Conservation (phyloP, 345 rosid genomes). For the Eucalyptus erythrocorys region DNA sequence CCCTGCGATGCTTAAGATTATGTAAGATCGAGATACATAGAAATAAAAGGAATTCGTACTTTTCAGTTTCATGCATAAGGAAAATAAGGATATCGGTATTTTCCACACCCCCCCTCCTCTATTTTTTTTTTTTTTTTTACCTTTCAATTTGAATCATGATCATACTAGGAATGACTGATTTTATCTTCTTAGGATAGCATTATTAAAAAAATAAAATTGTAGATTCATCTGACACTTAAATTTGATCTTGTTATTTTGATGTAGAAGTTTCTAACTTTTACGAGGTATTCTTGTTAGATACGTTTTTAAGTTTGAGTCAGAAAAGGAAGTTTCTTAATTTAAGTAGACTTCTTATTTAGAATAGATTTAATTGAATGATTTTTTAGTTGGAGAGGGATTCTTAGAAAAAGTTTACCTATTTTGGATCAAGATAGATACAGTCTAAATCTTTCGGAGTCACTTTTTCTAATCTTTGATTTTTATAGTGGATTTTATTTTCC, state of each 20-base stretch:
- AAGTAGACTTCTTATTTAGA: fast-evolving
- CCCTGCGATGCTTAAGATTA: background rate
- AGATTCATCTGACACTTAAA: background rate
- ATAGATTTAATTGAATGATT: fast-evolving
- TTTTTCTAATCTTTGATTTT: no score
- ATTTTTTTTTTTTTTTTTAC: no score
- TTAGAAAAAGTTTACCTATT: no score
- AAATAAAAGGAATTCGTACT: background rate
- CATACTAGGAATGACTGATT: background rate
- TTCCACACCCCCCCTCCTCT: background rate
- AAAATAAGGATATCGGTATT: no score
- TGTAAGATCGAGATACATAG: background rate
- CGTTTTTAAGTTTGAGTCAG: fast-evolving
- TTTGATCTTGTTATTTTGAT: fast-evolving
- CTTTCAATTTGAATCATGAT: no score
- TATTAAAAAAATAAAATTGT: background rate
- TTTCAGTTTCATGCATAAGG: background rate
- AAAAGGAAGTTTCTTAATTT: no score
- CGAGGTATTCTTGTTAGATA: background rate
- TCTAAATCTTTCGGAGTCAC: no score
- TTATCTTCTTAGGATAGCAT: background rate
- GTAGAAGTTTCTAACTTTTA: background rate
- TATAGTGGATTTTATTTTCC: fast-evolving
- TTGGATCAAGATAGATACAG: no score
- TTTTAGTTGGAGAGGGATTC: no score